Evolutionary conservation across 768 basidiomycete genomes (phyloP).

Genomic region (Naganishia vaughanmartiniae): DNA sequence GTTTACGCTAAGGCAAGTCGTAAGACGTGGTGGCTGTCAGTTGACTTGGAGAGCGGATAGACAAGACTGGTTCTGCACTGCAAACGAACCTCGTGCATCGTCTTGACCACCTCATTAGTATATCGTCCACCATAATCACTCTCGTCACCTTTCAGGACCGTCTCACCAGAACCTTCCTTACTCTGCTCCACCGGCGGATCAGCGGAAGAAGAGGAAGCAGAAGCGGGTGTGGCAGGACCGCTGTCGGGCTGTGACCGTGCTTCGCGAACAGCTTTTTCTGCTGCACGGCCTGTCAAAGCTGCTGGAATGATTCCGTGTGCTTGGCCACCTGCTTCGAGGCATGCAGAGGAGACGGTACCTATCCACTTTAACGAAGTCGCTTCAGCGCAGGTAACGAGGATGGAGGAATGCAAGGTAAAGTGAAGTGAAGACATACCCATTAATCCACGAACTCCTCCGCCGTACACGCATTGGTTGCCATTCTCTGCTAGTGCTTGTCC

Average conservation of each 20-base stretch:
- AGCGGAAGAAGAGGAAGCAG: conserved; percentile 60
- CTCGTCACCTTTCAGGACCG: conserved; percentile 32
- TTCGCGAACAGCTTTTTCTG: conserved; percentile 30
- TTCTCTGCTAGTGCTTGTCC: conserved; percentile 67
- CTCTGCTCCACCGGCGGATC: conserved; percentile 53
- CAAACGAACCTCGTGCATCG: conserved; percentile 52
- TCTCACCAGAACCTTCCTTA: conserved; percentile 48
- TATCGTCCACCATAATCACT: conserved; percentile 40
- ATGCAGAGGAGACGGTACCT: conserved; percentile 56
- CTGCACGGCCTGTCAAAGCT: conserved; percentile 59
- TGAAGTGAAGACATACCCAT: conserved; percentile 63
- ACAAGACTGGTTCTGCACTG: not conserved
- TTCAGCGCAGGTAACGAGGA: not conserved
- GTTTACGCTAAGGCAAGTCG: conserved; percentile 62
- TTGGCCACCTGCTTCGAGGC: conserved; percentile 64
- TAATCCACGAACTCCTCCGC: conserved; percentile 76
- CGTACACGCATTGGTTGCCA: conserved; percentile 72
- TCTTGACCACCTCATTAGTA: conserved; percentile 41
- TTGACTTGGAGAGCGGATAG: conserved; percentile 32
- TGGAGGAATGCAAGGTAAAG: not conserved
- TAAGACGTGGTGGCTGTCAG: conserved; percentile 49
- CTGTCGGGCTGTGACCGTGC: conserved; percentile 25
- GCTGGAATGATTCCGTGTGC: conserved; percentile 76
- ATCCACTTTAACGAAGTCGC: not conserved
- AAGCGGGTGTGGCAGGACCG: conserved; percentile 39